Percentiles rank a stretch among this genome's conserved stretches.
These are phyloP conservation scores for Vitis labrusca DNA, from an alignment of 164 flowering plant species.

Conservation along the genomic window DNA sequence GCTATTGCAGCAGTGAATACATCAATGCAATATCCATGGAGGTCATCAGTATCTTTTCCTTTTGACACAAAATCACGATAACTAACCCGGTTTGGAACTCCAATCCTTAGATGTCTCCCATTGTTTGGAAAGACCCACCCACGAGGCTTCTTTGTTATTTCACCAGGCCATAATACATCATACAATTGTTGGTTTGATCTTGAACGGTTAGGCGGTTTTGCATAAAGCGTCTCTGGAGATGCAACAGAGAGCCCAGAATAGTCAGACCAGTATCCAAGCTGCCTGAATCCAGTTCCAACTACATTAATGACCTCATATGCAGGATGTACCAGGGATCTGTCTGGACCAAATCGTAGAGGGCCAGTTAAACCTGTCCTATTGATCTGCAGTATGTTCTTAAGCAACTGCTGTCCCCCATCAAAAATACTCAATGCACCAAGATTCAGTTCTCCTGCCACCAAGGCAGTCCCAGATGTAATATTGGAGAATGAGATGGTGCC, in stretches of 20 bases:
- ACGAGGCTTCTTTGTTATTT: conserved; percentile 40
- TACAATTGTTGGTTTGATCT: conserved; percentile 41
- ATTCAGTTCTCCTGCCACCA: conserved; percentile 35
- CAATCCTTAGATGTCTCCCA: conserved; percentile 52
- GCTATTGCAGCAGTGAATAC: conserved; percentile 55
- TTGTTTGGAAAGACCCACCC: conserved; percentile 66
- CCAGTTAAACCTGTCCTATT: conserved; percentile 61
- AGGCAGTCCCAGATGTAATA: conserved; percentile 21
- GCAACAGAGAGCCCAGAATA: conserved; percentile 58
- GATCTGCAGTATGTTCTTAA: conserved; percentile 37
- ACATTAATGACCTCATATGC: conserved; percentile 59
- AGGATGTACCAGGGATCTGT: conserved; percentile 35
- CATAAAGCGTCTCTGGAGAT: conserved; percentile 50
- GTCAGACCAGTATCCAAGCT: conserved; percentile 71
- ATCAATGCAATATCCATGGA: conserved; percentile 59
- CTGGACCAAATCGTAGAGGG: conserved; percentile 33
- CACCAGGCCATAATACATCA: conserved; percentile 64
- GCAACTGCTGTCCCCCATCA: conserved; percentile 49
- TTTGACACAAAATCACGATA: conserved; percentile 37
- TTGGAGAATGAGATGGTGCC: conserved; percentile 54
- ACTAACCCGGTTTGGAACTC: conserved; percentile 57
- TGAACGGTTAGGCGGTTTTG: conserved; percentile 41
- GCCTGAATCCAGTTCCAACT: conserved; percentile 28
- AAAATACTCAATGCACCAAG: conserved; percentile 51
- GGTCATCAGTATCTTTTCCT: conserved; percentile 19